Percentiles rank a stretch among this genome's conserved stretches.
Conservation (phyloP, 306 rosid genomes). For the Vachellia pachyceras region DNA sequence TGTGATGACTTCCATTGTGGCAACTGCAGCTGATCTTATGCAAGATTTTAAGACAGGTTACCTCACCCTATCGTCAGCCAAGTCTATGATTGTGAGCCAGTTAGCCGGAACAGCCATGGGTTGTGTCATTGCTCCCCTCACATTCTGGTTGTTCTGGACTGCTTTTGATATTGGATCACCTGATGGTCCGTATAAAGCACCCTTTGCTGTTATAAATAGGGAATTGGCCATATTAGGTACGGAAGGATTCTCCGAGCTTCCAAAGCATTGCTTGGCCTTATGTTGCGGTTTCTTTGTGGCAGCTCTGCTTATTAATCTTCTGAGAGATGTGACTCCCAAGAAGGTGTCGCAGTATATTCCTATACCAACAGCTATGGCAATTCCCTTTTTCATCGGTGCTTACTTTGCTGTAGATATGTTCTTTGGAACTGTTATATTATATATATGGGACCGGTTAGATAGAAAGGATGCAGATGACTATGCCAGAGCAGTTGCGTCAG, state of each 20-base stretch:
- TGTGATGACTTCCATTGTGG: conserved; percentile 79
- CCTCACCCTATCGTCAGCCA: conserved; percentile 88
- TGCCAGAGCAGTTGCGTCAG: neutral
- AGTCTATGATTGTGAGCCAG: conserved; percentile 89
- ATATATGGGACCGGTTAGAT: conserved; percentile 76
- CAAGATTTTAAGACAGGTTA: conserved; percentile 99
- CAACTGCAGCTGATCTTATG: conserved; percentile 98
- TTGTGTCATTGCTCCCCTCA: conserved; percentile 88
- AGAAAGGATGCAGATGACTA: conserved; percentile 45
- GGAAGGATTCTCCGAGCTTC: conserved; percentile 91
- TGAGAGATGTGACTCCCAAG: conserved; percentile 69
- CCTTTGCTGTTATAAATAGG: conserved; percentile 78
- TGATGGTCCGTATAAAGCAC: conserved; percentile 91
- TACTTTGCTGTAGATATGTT: conserved; percentile 92
- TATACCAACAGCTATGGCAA: conserved; percentile 96
- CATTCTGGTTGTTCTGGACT: conserved; percentile 96
- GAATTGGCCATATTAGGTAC: conserved; percentile 92
- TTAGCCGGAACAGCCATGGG: conserved; percentile 93
- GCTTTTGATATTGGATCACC: conserved; percentile 93
- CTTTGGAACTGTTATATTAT: conserved; percentile 78
- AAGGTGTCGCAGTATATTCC: conserved; percentile 80
- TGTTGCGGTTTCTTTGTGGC: conserved; percentile 79
- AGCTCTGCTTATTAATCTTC: conserved; percentile 69
- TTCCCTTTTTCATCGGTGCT: conserved; percentile 90
- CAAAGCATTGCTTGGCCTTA: conserved; percentile 76